Conservation (phyloP, 1,284 basidiomycete species). For the Cutaneotrichosporon daszewskae region DNA sequence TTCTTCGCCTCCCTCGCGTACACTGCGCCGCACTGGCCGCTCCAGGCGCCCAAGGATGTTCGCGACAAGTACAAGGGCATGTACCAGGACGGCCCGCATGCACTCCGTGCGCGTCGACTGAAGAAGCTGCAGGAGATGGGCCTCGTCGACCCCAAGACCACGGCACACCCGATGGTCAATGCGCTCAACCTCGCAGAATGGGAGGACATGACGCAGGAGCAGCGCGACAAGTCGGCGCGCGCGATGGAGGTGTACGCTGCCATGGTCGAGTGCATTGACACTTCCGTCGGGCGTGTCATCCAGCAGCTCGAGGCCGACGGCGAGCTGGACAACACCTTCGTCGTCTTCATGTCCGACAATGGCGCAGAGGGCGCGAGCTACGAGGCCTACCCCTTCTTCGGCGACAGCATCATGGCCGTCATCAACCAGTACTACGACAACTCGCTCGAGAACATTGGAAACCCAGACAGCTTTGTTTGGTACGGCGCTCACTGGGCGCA, state of each 20-base stretch:
- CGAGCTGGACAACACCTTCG: constrained; percentile 37
- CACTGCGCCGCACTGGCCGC: constrained; percentile 26
- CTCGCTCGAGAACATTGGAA: constrained; percentile 15
- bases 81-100: constrained; percentile 37
- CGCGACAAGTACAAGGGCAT: constrained; percentile 21
- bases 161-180: constrained; percentile 20
- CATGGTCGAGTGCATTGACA: constrained; percentile 42
- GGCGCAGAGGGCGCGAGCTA: constrained; percentile 37
- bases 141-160: constrained; percentile 21
- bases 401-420: constrained; percentile 21
- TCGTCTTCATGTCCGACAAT: constrained; percentile 42
- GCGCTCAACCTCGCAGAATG: constrained; percentile 17
- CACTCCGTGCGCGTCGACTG: constrained; percentile 25
- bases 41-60: constrained; percentile 26
- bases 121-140: constrained; percentile 26
- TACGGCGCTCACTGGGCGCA: constrained; percentile 30
- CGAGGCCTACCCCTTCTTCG: constrained; percentile 21
- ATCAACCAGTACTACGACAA: constrained; percentile 22
- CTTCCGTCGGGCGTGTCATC: constrained; percentile 30
- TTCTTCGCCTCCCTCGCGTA: constrained; percentile 24
- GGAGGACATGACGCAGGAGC: constrained; percentile 23
- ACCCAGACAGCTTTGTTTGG: constrained; percentile 25
- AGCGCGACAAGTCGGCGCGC: constrained; percentile 20
- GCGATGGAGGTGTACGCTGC: constrained; percentile 42
- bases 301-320: constrained; percentile 17